Evolutionary conservation across 2,329 filamentous ascomycete genomes (phyloP), one percentile per base, ranked within the genome.

Genomic region (Plenodomus lindquistii): DNA sequence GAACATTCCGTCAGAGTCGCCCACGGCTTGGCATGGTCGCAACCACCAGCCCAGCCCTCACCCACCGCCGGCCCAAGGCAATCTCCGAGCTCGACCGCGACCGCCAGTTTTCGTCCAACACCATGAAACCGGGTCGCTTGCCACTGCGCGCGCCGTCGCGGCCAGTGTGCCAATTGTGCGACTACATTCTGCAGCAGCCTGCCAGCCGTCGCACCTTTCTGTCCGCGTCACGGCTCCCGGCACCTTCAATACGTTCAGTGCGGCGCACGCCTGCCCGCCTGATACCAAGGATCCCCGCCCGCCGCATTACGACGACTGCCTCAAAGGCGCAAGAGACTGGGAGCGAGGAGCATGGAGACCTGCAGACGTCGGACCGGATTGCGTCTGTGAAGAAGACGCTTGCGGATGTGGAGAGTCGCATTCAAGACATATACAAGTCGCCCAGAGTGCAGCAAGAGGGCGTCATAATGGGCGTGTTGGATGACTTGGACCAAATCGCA

Each of bases 131-230:
- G 42, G 53, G 50, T 21, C 40, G 48, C 24, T 50, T 66, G 48
- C 56, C 66, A 50, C 44, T 67, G 50, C 67, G 67, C 48, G 45
- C 54, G 29, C 63, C 40, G 16, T 52, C 68, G 53, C 67, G 63
- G 52, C 59, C 64, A 34, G 51, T 67, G 15, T 71, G 68, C 53
- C 67, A 70, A 48, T 50, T 69, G 50, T 71, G 68, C 57, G 63
- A 66, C 48, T 65, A 60, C 57, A 60, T 68, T 29, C 40, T 57
- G 44, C 66, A 55, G 55, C 65, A 65, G 58, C 62, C 65, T 29
- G 48, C 60, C 13, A 48, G 46, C 37, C 66, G 64, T 43, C 68
- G 66, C 46, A 54, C 60, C 8, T 68, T 69, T 47, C 42, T 65
- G 46, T 50, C 58, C 44, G 44, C 59, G 17, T 58, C 66, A 17